phyloP scores from a whole-genome alignment of 495 filamentous ascomycete species.

The Xylaria telfairii region DNA sequence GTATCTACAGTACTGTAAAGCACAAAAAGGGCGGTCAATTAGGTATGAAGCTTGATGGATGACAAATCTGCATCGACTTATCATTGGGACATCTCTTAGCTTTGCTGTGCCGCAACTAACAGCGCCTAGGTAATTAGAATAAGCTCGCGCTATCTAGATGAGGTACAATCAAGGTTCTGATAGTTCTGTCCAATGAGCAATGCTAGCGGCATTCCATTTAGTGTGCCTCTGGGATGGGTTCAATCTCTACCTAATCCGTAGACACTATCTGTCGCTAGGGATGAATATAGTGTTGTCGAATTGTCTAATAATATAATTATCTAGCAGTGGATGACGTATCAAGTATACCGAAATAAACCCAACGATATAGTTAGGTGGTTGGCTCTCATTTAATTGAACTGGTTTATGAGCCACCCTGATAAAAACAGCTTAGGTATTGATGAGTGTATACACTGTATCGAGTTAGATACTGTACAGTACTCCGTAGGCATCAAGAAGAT shows the following conservation, averaged over 20 bases:
- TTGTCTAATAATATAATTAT: background rate
- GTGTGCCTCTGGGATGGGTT: background rate
- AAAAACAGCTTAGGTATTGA: background rate
- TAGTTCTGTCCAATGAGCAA: background rate
- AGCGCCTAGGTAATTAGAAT: no score
- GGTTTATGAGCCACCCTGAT: background rate
- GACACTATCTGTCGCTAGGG: background rate
- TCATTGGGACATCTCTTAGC: background rate
- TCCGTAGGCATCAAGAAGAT: background rate
- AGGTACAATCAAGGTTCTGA: background rate
- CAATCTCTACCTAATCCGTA: background rate
- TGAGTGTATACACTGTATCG: background rate
- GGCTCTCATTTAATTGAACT: background rate
- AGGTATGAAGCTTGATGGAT: background rate
- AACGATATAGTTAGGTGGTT: no score
- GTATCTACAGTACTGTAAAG: background rate
- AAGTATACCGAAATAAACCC: background rate
- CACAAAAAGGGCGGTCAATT: slow-evolving; percentile 11
- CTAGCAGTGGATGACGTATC: background rate
- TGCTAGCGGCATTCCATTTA: slow-evolving; percentile 9
- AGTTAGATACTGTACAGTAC: no score
- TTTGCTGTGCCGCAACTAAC: slow-evolving; percentile 15
- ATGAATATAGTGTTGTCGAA: background rate
- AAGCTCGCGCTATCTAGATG: background rate
- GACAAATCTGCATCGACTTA: background rate